Evolutionary conservation across 306 rosid species (phyloP), one percentile per base, ranked within the genome.

Genomic region (Lathyrus sativus): DNA sequence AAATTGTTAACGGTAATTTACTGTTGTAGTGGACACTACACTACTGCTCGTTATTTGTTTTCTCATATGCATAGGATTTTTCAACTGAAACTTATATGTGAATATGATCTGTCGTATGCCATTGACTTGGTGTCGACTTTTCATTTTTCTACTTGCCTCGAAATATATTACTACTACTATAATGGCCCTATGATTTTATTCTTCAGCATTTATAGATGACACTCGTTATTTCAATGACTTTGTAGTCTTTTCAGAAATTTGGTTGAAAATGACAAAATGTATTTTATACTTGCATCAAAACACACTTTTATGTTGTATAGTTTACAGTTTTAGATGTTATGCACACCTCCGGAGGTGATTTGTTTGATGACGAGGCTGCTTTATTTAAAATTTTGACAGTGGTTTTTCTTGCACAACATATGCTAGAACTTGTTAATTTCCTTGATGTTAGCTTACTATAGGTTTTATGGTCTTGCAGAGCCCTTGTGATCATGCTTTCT

Each of bases 401-500:
- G n/a, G 2, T 44, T 43, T 13, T 26, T 64, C 74, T 14, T 6
- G 11, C 26, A 48, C 71, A 14, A 43, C 18, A 39, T 61, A 39
- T 71, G 46, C 66, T 14, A 24, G 63, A 77, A 71, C 45, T 35
- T 31, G 45, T 74, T 75, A 9, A 15, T 48, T 65, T 49, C 43
- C 57, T 68, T 45, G 33, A 41, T 62, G 67, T 62, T 57, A 24
- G 61, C 15, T 62, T 67, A 3, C 75, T 31, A 80, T 42, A 12
- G 11, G 69, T 5, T 31, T 78, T 72, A 26, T 69, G 62, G 45
- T 74, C 71, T 85, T 88, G 92, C 92, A 95, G 99, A 88, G 89
- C 78, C 97, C 99, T 66, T 95, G 99, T 70, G 99, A 95, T 71
- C 99, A 95, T 76, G 95, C 92, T 57, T 95, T 87, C 82, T 95